Conservation (phyloP, 495 filamentous ascomycete species). For the Trichoderma reesei region DNA sequence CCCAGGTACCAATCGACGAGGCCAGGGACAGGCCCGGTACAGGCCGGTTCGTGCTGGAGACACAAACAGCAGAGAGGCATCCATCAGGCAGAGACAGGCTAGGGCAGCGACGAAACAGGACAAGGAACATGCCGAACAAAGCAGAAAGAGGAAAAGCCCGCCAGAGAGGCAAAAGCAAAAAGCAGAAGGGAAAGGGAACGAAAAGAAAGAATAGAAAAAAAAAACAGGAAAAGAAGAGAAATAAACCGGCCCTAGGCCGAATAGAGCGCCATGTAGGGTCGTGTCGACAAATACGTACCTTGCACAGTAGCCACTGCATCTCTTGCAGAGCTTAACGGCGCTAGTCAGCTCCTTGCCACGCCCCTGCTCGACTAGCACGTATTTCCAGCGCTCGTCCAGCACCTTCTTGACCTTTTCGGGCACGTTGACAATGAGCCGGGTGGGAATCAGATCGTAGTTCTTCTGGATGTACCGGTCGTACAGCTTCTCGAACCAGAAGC, state of each 20-base stretch:
- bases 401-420: slow-evolving; percentile 88
- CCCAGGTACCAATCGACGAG: background rate
- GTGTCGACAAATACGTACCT: slow-evolving; percentile 47
- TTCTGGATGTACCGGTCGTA: slow-evolving; percentile 98
- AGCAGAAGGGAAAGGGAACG: background rate
- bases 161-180: no score
- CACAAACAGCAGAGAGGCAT: background rate
- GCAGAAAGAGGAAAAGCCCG: background rate
- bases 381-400: slow-evolving; percentile 90
- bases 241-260: background rate
- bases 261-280: slow-evolving; percentile 11
- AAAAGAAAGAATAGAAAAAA: background rate
- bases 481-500: slow-evolving; percentile 95
- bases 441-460: slow-evolving; percentile 93
- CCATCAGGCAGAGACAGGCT: background rate
- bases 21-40: background rate
- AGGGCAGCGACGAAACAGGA: background rate
- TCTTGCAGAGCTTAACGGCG: slow-evolving; percentile 92
- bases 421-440: slow-evolving; percentile 88
- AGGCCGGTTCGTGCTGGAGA: background rate
- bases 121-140: background rate
- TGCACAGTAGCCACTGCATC: slow-evolving; percentile 80
- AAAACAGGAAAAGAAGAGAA: background rate
- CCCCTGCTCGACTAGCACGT: slow-evolving; percentile 82
- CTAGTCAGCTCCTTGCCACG: slow-evolving; percentile 91